Conservation (phyloP, 768 basidiomycete species). For the Agaricus subrufescens region DNA sequence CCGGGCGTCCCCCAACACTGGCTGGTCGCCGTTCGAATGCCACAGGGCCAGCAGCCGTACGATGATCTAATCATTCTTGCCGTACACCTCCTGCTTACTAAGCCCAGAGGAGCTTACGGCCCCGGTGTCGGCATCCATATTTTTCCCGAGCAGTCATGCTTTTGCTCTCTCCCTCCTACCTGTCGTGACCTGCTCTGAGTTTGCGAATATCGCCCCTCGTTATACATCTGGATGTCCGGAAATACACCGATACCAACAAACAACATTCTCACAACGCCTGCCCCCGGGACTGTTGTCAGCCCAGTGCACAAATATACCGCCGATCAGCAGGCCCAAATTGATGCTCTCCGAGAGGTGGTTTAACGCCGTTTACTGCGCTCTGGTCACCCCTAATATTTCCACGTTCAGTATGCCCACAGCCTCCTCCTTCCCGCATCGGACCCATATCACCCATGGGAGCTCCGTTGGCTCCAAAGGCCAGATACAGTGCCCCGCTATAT, state of each 20-base stretch:
- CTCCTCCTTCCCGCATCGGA: constrained; percentile 62
- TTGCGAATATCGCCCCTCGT: neutral
- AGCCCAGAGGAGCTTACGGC: no score
- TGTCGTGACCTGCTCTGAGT: neutral
- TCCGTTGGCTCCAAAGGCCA: constrained; percentile 64
- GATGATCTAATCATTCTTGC: no score
- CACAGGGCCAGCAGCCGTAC: no score
- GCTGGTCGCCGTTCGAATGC: no score
- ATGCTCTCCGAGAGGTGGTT: constrained; percentile 54
- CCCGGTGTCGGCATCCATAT: no score
- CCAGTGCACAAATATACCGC: constrained; percentile 60
- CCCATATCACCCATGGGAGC: constrained; percentile 73
- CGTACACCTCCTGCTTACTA: no score
- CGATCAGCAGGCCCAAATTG: constrained; percentile 56
- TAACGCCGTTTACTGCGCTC: neutral
- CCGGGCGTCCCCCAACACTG: no score
- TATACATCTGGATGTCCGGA: neutral
- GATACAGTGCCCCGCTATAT: constrained; percentile 75
- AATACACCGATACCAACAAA: constrained; percentile 8
- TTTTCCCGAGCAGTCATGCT: neutral
- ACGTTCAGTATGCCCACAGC: constrained; percentile 60
- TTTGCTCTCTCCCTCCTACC: neutral
- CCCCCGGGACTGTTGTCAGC: constrained; percentile 43
- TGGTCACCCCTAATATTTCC: neutral
- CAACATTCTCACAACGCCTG: constrained; percentile 51